Percentiles rank a stretch among this genome's conserved stretches.
phyloP scores from a whole-genome alignment of 2,329 filamentous ascomycete species.

The Acrodontium crateriforme region DNA sequence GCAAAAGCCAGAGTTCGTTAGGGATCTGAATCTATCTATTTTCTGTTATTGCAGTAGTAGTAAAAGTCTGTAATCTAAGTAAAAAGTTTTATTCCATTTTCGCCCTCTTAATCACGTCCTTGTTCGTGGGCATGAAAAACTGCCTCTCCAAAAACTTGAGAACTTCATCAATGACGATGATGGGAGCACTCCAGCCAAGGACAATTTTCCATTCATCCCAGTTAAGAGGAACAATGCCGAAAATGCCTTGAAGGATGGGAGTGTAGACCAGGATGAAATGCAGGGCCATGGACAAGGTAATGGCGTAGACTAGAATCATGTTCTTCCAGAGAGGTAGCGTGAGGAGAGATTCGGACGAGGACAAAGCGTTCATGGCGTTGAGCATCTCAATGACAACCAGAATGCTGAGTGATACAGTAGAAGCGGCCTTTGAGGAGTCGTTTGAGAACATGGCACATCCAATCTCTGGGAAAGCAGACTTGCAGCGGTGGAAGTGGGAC shows the following conservation, averaged over 20 bases:
- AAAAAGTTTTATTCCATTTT: conserved; percentile 12
- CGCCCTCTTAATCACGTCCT: conserved; percentile 6
- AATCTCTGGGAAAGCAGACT: conserved; percentile 69
- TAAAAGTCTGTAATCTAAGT: too few species aligned
- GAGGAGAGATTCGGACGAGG: conserved; percentile 83
- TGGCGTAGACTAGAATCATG: conserved; percentile 95
- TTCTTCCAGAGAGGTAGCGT: conserved; percentile 96
- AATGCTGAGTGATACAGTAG: conserved; percentile 79
- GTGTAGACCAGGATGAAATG: conserved; percentile 92
- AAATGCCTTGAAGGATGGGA: conserved; percentile 74
- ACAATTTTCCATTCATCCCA: conserved; percentile 88
- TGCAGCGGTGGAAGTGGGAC: conserved; percentile 88
- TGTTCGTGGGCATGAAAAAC: conserved; percentile 21
- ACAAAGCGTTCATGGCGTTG: conserved; percentile 96
- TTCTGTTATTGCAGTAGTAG: too few species aligned
- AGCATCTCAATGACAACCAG: conserved; percentile 98
- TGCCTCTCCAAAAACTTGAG: conserved; percentile 60
- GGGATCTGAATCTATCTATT: too few species aligned
- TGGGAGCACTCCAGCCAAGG: conserved; percentile 71
- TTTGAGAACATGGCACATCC: conserved; percentile 87
- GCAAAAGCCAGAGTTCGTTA: too few species aligned
- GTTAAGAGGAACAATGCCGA: conserved; percentile 80
- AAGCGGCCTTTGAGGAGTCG: conserved; percentile 74
- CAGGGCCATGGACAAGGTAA: conserved; percentile 79
- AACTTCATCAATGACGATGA: conserved; percentile 81